phyloP scores from a whole-genome alignment of 2,329 filamentous ascomycete genomes.

The Hymenoscyphus fraxineus region DNA sequence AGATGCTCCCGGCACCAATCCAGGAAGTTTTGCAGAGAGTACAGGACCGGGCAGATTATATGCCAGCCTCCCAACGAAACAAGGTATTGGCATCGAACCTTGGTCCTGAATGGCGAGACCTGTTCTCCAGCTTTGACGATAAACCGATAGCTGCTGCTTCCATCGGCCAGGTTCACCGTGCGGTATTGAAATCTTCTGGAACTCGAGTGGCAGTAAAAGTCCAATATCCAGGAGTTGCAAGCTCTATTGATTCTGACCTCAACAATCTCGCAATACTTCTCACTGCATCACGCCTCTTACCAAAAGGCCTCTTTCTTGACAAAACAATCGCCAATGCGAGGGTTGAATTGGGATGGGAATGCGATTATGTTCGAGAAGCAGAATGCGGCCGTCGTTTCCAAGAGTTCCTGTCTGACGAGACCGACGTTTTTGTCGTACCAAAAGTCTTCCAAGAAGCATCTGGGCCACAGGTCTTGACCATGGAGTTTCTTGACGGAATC shows the following conservation, averaged over 20 bases:
- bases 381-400: conserved; percentile 74
- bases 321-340: conserved; percentile 97
- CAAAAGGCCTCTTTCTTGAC: conserved; percentile 88
- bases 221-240: conserved; percentile 92
- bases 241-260: conserved; percentile 93
- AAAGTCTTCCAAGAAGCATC: conserved; percentile 73
- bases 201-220: conserved; percentile 88
- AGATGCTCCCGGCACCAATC: conserved; percentile 84
- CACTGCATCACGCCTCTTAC: conserved; percentile 83
- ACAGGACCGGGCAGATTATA: conserved; percentile 95
- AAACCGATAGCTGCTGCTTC: conserved; percentile 91
- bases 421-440: conserved; percentile 74
- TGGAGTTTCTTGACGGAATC: conserved; percentile 83
- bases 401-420: conserved; percentile 70
- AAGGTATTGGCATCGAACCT: conserved; percentile 76
- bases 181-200: conserved; percentile 70
- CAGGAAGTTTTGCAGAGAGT: conserved; percentile 89
- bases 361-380: conserved; percentile 89
- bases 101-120: conserved; percentile 75
- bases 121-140: conserved; percentile 84
- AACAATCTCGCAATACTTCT: conserved; percentile 90
- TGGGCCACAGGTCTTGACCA: conserved; percentile 83
- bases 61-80: conserved; percentile 91
- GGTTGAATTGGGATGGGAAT: conserved; percentile 92
- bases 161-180: conserved; percentile 93